Base-by-base conservation (phyloP, 805 yeast genomes). In the Komagataella pseudopastoris region DNA sequence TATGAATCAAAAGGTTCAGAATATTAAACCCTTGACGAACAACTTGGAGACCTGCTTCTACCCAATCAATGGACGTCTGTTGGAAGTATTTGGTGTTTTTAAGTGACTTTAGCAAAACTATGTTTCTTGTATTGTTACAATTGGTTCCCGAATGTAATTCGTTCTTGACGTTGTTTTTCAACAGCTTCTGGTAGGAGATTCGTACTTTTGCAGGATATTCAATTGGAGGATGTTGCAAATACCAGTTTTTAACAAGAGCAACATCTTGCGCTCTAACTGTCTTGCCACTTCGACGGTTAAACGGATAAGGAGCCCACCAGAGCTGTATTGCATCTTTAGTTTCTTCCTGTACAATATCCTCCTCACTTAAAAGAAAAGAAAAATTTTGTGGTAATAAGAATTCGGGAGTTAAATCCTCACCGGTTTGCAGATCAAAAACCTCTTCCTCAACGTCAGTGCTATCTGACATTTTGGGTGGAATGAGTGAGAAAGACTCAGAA, bases 11-110 rank as follows among this genome's bases (percentile, higher is more conserved):
- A 43, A 93, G 68, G 64, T 89, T 90, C 48, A 93, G 73, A 95
- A 91, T 90, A 59, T 88, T 91, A 65, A 83, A 87, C 2, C 99
- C 99, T 66, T 93, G 99, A 44, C 80, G 77, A 60, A 96, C 86
- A 2, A 93, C 80, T 67, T 93, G 98, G 52, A 93, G 70, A 24
- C 97, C 99, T 1, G 98, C 99, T 64, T 93, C 99, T 2, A 91
- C 93, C 99, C 99, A 93, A 65, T 93, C 99, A 49, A 93, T 82
- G 0, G 90, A 76, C 0, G 99, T 91, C 59, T 86, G 83, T 61
- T 88, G 96, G 66, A 93, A 93, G 63, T 79, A 93, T 60, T 88
- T 90, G 0, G 99, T 93, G 48, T 76, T 72, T 53, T 80, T 79
- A 56, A 93, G 73, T 30, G 81, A 74, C 55, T 78, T 80, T 23